Evolutionary conservation across 2,329 filamentous ascomycete species (phyloP).

Genomic region (Alternaria sp.): DNA sequence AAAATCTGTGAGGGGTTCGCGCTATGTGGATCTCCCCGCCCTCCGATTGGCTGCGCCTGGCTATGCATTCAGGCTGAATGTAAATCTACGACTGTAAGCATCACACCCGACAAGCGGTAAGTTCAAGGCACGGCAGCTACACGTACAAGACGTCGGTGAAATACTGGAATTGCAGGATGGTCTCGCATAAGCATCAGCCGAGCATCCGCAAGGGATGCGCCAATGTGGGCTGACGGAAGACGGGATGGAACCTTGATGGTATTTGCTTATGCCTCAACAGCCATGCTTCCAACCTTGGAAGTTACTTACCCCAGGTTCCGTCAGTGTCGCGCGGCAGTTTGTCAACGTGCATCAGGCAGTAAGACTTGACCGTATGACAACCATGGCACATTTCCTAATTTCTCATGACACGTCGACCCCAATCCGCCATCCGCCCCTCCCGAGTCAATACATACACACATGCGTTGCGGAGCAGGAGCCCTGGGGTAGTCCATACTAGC

Average conservation of each 20-base stretch:
- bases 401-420: not conserved
- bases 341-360: not conserved
- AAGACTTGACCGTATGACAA: not conserved
- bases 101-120: not conserved
- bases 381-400: not conserved
- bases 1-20: conserved; percentile 21
- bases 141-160: not conserved
- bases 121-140: not conserved
- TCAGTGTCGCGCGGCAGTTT: not conserved
- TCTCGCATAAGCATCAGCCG: not conserved
- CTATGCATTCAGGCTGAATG: conserved; percentile 29
- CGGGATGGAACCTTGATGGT: not conserved
- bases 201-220: not conserved
- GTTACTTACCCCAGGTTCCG: not conserved
- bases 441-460: not conserved
- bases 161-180: not conserved
- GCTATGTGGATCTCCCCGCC: not conserved
- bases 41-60: conserved; percentile 22
- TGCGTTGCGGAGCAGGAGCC: not conserved
- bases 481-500: not conserved
- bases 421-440: not conserved
- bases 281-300: not conserved
- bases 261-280: not conserved
- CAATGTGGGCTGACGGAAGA: not conserved
- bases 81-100: not conserved